phyloP scores from a whole-genome alignment of 2,329 filamentous ascomycete genomes.

The Delphinella strobiligena region DNA sequence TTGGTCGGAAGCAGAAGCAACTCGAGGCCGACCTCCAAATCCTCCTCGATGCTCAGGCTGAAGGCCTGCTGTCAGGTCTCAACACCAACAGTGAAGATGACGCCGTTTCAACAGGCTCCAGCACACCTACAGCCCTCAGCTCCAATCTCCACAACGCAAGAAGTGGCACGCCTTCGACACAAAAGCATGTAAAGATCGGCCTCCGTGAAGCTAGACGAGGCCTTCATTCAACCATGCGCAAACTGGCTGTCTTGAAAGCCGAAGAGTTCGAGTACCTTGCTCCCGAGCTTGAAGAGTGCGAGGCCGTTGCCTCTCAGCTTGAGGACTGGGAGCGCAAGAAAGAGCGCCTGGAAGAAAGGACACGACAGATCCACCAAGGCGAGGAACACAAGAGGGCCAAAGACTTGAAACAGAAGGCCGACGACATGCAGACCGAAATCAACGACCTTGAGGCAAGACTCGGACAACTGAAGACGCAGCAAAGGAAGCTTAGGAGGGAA shows the following conservation, averaged over 20 bases:
- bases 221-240: slow-evolving; percentile 50
- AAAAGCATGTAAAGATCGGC: slow-evolving; percentile 43
- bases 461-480: slow-evolving; percentile 46
- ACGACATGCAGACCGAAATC: slow-evolving; percentile 50
- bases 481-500: slow-evolving; percentile 46
- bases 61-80: slow-evolving; percentile 41
- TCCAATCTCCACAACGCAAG: slow-evolving; percentile 13
- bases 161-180: slow-evolving; percentile 14
- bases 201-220: slow-evolving; percentile 53
- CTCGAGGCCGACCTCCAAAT: slow-evolving; percentile 47
- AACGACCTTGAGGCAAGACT: slow-evolving; percentile 53
- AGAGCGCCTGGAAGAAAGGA: slow-evolving; percentile 41
- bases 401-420: slow-evolving; percentile 38
- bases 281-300: slow-evolving; percentile 43
- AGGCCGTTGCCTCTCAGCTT: slow-evolving; percentile 46
- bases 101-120: slow-evolving; percentile 35
- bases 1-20: slow-evolving; percentile 27
- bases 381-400: slow-evolving; percentile 46
- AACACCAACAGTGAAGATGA: slow-evolving; percentile 28
- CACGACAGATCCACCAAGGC: slow-evolving; percentile 42
- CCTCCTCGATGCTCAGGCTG: slow-evolving; percentile 49
- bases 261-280: slow-evolving; percentile 55
- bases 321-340: slow-evolving; percentile 48
- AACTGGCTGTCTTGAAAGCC: slow-evolving; percentile 52
- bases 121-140: slow-evolving; percentile 33